These are phyloP conservation scores for Pseudozyma thailandica DNA, from an alignment of 1,284 basidiomycete genomes.

Conservation along the genomic window DNA sequence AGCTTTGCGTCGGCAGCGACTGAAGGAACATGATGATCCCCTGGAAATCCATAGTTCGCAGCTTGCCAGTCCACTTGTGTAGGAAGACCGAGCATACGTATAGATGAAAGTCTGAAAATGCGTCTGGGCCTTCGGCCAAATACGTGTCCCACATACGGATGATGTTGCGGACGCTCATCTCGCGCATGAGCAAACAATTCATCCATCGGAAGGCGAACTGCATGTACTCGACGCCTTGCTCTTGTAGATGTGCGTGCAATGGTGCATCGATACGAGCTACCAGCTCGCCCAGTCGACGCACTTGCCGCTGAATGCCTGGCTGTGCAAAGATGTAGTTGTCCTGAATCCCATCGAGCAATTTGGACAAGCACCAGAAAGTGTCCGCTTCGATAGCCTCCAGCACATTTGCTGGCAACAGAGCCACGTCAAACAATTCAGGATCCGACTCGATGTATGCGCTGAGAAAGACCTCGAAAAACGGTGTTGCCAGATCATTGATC, in stretches of 20 bases:
- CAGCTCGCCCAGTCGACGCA: constrained; percentile 59
- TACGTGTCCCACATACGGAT: constrained; percentile 68
- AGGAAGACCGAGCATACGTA: constrained; percentile 67
- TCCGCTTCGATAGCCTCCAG: constrained; percentile 66
- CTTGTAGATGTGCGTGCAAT: constrained; percentile 62
- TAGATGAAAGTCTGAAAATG: constrained; percentile 66
- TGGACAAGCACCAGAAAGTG: constrained; percentile 67
- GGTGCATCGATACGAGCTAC: constrained; percentile 65
- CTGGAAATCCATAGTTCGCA: constrained; percentile 69
- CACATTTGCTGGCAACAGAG: constrained; percentile 52
- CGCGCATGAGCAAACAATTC: constrained; percentile 68
- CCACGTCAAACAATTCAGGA: constrained; percentile 62
- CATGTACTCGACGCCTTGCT: constrained; percentile 67
- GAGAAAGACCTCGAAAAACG: constrained; percentile 67
- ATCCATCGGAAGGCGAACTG: constrained; percentile 68
- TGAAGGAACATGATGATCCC: constrained; percentile 99
- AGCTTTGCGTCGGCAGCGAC: constrained; percentile 90
- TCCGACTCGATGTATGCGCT: constrained; percentile 63
- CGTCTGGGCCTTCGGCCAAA: constrained; percentile 65
- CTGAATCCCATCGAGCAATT: constrained; percentile 66
- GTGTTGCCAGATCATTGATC: constrained; percentile 68
- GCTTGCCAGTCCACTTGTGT: constrained; percentile 62
- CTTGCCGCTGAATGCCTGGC: constrained; percentile 66
- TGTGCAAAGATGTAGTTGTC: constrained; percentile 68
- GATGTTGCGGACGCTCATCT: constrained; percentile 67